Evolutionary conservation across 1,284 basidiomycete species (phyloP).

Genomic region (Ustilago sp.): DNA sequence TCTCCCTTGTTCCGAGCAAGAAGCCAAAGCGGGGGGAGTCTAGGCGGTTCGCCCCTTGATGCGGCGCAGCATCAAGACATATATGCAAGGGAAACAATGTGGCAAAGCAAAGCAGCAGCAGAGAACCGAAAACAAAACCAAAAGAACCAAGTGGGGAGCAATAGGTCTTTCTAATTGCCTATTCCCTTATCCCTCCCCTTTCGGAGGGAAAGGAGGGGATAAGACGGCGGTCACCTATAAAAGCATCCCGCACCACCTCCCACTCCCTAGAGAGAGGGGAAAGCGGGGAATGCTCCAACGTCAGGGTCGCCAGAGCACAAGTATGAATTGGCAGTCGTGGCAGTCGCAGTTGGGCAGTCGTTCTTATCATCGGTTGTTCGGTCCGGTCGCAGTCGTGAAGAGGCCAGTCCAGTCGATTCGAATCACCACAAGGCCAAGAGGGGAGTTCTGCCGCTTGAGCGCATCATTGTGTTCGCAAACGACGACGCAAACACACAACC

Average conservation of each 20-base stretch:
- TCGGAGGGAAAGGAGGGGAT: slow-evolving; percentile 14
- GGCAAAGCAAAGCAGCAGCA: not conserved
- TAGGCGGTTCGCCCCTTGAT: slow-evolving; percentile 22
- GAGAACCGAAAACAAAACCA: slow-evolving; percentile 12
- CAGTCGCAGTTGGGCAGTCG: slow-evolving; percentile 15
- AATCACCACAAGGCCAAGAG: not conserved
- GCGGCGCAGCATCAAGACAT: not conserved
- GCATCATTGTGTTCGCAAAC: slow-evolving; percentile 20
- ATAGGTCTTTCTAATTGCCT: slow-evolving; percentile 50
- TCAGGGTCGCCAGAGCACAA: slow-evolving; percentile 44
- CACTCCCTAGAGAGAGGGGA: not conserved
- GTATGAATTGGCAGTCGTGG: slow-evolving; percentile 11
- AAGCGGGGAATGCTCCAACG: slow-evolving; percentile 24
- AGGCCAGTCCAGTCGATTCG: slow-evolving; percentile 7
- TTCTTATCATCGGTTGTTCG: slow-evolving; percentile 14
- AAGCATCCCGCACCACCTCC: slow-evolving; percentile 1
- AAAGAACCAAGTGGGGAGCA: slow-evolving; percentile 41
- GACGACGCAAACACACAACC: slow-evolving; percentile 23
- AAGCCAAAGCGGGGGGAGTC: not conserved
- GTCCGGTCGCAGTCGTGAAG: not conserved
- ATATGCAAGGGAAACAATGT: not conserved
- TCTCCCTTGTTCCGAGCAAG: slow-evolving; percentile 9
- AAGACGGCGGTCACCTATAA: slow-evolving; percentile 44
- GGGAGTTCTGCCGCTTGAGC: slow-evolving; percentile 41
- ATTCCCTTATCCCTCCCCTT: slow-evolving; percentile 34